These are phyloP conservation scores for Pachyrhizus erosus DNA, from an alignment of 306 rosid species.

Conservation along the genomic window DNA sequence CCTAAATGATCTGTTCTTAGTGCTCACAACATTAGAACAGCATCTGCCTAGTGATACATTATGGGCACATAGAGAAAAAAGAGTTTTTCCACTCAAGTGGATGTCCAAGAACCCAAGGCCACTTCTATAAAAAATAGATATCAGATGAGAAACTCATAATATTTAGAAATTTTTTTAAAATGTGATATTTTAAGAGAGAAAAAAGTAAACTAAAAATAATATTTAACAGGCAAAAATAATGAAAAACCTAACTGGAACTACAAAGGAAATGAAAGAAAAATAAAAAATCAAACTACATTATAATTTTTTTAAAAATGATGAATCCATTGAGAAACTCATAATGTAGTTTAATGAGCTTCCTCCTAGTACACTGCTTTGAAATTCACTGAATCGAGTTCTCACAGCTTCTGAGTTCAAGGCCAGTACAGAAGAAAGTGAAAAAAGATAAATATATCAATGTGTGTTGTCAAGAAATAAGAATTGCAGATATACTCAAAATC, in stretches of 20 bases:
- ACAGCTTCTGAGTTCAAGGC: slow-evolving; percentile 12
- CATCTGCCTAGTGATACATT: too few relatives aligned
- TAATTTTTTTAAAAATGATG: background rate
- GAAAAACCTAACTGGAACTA: background rate
- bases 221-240: background rate
- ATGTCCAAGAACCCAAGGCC: background rate
- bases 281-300: background rate
- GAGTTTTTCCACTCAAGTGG: too few relatives aligned
- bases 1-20: too few relatives aligned
- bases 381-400: background rate
- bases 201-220: background rate
- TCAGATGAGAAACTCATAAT: background rate
- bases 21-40: too few relatives aligned
- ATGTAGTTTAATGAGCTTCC: background rate
- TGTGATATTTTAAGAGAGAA: background rate
- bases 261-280: background rate
- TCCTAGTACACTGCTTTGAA: background rate
- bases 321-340: background rate
- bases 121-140: background rate
- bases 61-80: too few relatives aligned
- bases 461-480: slow-evolving; percentile 13
- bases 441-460: background rate
- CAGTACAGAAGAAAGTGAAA: background rate
- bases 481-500: slow-evolving; percentile 21
- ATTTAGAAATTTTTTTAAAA: background rate